A percentile compares a stretch with the other conserved stretches of the same genome.
Evolutionary conservation across 768 basidiomycete species (phyloP).

Genomic region (Xerocomellus chrysenteron): DNA sequence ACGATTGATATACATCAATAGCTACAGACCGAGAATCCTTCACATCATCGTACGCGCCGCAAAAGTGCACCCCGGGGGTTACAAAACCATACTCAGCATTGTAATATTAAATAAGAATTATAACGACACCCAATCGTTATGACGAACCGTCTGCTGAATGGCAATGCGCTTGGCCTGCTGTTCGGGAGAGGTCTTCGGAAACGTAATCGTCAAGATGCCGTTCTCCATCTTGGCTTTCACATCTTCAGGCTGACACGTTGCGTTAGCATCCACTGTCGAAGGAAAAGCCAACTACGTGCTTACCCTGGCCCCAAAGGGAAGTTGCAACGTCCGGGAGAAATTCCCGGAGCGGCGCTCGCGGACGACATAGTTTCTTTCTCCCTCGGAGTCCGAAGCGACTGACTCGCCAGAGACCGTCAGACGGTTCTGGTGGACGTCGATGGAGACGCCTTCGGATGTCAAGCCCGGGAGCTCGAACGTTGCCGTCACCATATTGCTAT

Average conservation of each 20-base stretch:
- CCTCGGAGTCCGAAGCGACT: conserved; percentile 29
- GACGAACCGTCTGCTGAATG: neutral
- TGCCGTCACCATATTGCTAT: conserved; percentile 45
- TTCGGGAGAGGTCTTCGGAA: conserved; percentile 45
- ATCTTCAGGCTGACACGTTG: conserved; percentile 36
- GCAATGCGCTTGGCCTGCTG: conserved; percentile 19
- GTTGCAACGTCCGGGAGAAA: conserved; percentile 44
- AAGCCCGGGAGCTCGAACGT: conserved; percentile 58
- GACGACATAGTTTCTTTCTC: conserved; percentile 40
- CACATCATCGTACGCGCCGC: neutral
- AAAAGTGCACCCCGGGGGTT: too few species aligned
- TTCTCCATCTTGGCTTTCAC: conserved; percentile 49
- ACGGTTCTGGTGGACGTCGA: conserved; percentile 47
- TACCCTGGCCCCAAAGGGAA: conserved; percentile 51
- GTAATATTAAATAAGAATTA: neutral
- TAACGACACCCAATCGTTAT: neutral
- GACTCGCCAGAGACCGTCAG: conserved; percentile 50
- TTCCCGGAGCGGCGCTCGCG: conserved; percentile 45
- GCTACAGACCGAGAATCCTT: neutral
- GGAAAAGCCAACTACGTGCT: neutral
- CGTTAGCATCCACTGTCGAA: neutral
- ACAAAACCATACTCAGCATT: neutral
- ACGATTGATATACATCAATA: neutral
- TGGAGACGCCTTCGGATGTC: conserved; percentile 45
- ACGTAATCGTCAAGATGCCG: conserved; percentile 46